Evolutionary conservation across 1,284 basidiomycete species (phyloP), one percentile per base, ranked within the genome.

Genomic region (Dichomitus squalens): DNA sequence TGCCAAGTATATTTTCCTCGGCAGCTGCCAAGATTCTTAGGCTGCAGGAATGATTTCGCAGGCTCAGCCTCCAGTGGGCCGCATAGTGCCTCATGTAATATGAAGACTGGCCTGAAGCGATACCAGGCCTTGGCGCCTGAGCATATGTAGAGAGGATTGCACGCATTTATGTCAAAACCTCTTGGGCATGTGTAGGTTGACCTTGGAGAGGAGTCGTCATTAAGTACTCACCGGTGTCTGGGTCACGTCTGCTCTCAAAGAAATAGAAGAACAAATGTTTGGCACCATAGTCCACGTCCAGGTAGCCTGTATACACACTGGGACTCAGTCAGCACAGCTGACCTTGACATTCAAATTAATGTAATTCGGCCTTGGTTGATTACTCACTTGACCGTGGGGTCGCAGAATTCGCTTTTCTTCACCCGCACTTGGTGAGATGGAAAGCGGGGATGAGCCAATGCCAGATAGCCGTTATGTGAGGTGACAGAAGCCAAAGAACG

Each of bases 261-360:
- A 93, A 93, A 73, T 90, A 92, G 75, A 94, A 94, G 77, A 92
- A 94, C 68, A 86, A 78, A 60, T 86, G 85, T 59, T 86, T 81
- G 33, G 84, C 83, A 31, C 81, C 79, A 49, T 72, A 72, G 39
- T 85, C 88, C 5, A 87, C 76, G 59, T 86, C 85, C 21, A 87
- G 70, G 65, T 87, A 87, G 0, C 85, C 85, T 1, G 86, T 85
- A 60, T 84, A 87, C 16, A 79, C 80, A 56, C 79, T 82, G 14
- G 5, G 25, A 52, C 4, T 20, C 27, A 16, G 49, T 18, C 21
- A 54, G 49, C 12, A 44, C 18, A 35, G 14, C 27, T 9, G 23
- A 29, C n/a, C 14, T 9, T 16, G 12, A 20, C 41, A 20, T 21
- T n/a, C n/a, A n/a, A n/a, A n/a, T n/a, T n/a, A n/a, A 34, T 21